Evolutionary conservation across 2,329 filamentous ascomycete species (phyloP).

Genomic region (Leptographium lundbergii): DNA sequence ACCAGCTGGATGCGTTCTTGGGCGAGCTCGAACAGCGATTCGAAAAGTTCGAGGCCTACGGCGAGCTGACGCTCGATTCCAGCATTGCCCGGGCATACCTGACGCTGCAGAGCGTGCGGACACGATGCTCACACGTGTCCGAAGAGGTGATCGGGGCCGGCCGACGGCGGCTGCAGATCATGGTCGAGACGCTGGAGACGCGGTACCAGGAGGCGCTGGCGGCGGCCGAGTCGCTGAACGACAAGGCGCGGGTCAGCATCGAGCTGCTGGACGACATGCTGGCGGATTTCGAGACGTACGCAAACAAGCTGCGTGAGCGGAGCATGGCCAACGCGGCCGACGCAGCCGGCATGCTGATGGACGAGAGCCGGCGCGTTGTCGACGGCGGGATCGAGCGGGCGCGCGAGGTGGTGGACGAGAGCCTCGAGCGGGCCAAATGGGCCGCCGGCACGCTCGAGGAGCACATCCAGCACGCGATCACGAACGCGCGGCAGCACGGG

Average conservation of each 20-base stretch:
- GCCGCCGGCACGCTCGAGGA: conserved; percentile 75
- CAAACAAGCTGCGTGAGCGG: conserved; percentile 66
- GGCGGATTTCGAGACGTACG: conserved; percentile 70
- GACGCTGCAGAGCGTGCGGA: conserved; percentile 74
- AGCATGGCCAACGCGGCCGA: conserved; percentile 55
- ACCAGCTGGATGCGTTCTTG: conserved; percentile 65
- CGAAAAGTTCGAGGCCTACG: conserved; percentile 79
- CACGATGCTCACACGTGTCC: conserved; percentile 79
- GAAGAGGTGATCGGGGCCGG: conserved; percentile 84
- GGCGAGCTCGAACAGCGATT: conserved; percentile 76
- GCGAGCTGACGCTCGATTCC: conserved; percentile 70
- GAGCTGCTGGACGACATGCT: conserved; percentile 77
- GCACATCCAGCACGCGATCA: conserved; percentile 67
- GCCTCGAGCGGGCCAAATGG: conserved; percentile 68
- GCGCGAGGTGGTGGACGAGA: conserved; percentile 64
- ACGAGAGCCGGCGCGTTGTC: conserved; percentile 65
- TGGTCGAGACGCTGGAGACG: conserved; percentile 84
- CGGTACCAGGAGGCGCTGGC: conserved; percentile 78
- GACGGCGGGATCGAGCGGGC: conserved; percentile 68
- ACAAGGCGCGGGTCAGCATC: conserved; percentile 82
- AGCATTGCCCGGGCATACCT: conserved; percentile 75
- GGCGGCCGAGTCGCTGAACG: conserved; percentile 75
- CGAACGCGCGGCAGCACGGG: conserved; percentile 63
- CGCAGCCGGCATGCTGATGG: conserved; percentile 60
- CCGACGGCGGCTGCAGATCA: conserved; percentile 67